Percentiles rank a stretch among this genome's conserved stretches.
Evolutionary conservation across 208 protist species (phyloP).

Genomic region (Wallacemonas sp.): DNA sequence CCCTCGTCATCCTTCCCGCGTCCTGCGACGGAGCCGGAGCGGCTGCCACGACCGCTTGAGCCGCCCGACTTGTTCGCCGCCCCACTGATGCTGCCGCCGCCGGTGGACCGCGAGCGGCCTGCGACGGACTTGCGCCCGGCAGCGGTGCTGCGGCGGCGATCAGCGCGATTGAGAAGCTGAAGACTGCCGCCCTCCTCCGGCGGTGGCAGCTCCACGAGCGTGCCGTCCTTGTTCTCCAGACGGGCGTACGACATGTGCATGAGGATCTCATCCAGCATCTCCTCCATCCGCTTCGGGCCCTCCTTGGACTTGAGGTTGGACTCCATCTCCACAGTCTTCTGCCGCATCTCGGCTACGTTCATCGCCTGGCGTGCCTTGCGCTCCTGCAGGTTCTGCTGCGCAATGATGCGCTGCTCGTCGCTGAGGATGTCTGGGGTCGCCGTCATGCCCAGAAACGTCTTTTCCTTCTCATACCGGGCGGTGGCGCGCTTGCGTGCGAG

Average conservation of each 20-base stretch:
- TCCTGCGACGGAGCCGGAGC: constrained; percentile 16
- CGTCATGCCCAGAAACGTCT: constrained; percentile 88
- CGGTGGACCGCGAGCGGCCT: constrained; percentile 3
- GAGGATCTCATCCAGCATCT: constrained; percentile 92
- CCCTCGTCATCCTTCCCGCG: constrained; percentile 5
- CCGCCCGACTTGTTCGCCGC: not conserved
- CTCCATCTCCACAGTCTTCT: constrained; percentile 80
- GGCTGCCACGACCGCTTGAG: not conserved
- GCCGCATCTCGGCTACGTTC: constrained; percentile 86
- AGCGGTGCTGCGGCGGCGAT: not conserved
- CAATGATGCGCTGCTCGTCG: constrained; percentile 28
- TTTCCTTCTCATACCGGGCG: constrained; percentile 78
- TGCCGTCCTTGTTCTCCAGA: constrained; percentile 75
- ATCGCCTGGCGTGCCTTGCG: constrained; percentile 87
- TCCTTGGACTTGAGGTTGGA: constrained; percentile 85
- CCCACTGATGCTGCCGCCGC: constrained; percentile 6
- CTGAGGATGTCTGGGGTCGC: constrained; percentile 33
- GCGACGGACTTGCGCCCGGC: constrained; percentile 5
- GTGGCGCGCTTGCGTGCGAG: constrained; percentile 72
- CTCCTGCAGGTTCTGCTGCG: constrained; percentile 40
- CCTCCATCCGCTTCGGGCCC: constrained; percentile 93
- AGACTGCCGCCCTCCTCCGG: constrained; percentile 89
- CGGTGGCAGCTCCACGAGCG: constrained; percentile 72
- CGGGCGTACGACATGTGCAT: constrained; percentile 91
- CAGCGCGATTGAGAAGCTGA: constrained; percentile 43